Conservation (phyloP, 495 filamentous ascomycete genomes). For the Terfezia boudieri region DNA sequence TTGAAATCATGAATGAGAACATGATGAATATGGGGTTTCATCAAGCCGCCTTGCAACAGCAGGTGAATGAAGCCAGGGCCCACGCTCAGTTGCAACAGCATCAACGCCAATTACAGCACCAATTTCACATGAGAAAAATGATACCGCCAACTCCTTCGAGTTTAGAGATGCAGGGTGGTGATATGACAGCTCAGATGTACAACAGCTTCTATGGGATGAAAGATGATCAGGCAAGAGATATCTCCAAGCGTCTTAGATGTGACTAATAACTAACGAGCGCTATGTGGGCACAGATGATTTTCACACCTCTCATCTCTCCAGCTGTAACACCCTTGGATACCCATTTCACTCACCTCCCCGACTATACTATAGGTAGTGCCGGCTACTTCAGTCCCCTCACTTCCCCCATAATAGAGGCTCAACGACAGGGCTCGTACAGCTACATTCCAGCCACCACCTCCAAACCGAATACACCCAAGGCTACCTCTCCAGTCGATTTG, state of each 20-base stretch:
- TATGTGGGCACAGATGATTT: slow-evolving; percentile 39
- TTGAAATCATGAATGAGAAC: slow-evolving; percentile 2
- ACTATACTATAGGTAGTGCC: slow-evolving; percentile 64
- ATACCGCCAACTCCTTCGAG: slow-evolving; percentile 89
- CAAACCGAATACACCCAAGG: slow-evolving; percentile 2
- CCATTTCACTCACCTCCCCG: slow-evolving; percentile 52
- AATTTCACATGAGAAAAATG: slow-evolving; percentile 33
- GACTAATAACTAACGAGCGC: slow-evolving; percentile 1
- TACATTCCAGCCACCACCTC: slow-evolving; percentile 7
- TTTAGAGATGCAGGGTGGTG: slow-evolving; percentile 58
- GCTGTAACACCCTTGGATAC: slow-evolving; percentile 79
- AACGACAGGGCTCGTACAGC: slow-evolving; percentile 10
- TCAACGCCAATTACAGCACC: slow-evolving; percentile 28
- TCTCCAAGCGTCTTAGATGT: not conserved
- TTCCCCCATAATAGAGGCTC: slow-evolving; percentile 52
- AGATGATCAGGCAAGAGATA: slow-evolving; percentile 49
- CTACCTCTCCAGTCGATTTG: slow-evolving; percentile 18
- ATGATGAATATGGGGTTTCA: slow-evolving; percentile 32
- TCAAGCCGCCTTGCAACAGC: slow-evolving; percentile 29
- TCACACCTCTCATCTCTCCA: slow-evolving; percentile 85
- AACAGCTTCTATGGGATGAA: slow-evolving; percentile 53
- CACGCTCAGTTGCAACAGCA: slow-evolving; percentile 24
- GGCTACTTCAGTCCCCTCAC: slow-evolving; percentile 76
- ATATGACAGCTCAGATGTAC: slow-evolving; percentile 40
- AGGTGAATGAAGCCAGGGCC: slow-evolving; percentile 23